Base-by-base conservation (phyloP, 2,329 filamentous ascomycete species). In the Fusarium clavum region DNA sequence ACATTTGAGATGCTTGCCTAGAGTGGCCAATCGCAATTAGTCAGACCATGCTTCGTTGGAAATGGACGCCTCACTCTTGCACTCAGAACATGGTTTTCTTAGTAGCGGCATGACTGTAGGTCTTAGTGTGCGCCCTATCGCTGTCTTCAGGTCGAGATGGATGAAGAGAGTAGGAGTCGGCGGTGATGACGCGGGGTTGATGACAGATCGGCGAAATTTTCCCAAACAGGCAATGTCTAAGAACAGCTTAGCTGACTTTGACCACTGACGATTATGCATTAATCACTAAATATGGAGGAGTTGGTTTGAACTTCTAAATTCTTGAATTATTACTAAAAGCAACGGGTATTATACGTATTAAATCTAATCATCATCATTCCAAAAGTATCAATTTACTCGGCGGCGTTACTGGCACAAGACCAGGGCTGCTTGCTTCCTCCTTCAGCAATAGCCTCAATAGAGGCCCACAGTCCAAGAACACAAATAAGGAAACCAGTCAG, bases 401-500 rank as follows among this genome's bases (percentile, higher is more conserved):
- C 70, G 10, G 75, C 75, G n/a, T 77, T 77, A 40, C 75, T 77
- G 0, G 67, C 68, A 53, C 81, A 82, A 2, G 77, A 78, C 81
- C 81, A 82, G 8, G 81, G 80, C 20, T 73, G 72, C 7, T 75
- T 77, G 1, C 64, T 63, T 41, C 73, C 68, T 20, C 78, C 78
- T 0, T 73, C 67, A 1, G 72, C 74, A 11, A 83, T 80, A 1
- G 79, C 77, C 45, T 79, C 80, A 22, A 80, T 77, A 0, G 80
- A 80, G 10, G 79, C 79, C 81, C 81, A 83, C 12, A 82, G 61
- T 0, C 81, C 81, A 44, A 83, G 71, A 8, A 75, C 78, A 45
- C 81, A 83, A 24, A 83, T 73, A 14, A 80, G 43, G 6, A 78
- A 57, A 7, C 81, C 81, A 4, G 76, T 75, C 0, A 82, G 34